Conservation (phyloP, 306 rosid genomes). For the Prunus davidiana region DNA sequence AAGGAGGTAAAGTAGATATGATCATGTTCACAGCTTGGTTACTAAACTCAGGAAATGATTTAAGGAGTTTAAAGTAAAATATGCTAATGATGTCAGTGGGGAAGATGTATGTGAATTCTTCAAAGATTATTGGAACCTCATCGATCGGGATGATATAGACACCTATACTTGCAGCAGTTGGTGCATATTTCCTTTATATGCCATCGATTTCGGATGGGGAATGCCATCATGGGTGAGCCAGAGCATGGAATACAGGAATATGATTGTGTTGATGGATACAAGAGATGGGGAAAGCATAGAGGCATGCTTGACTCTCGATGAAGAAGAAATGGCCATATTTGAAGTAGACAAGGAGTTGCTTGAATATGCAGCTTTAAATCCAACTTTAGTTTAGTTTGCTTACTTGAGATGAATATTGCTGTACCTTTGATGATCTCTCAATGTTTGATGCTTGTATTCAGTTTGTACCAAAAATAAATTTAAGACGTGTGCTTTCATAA, state of each 20-base stretch:
- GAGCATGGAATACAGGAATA: not conserved
- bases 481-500: no score
- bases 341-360: conserved; percentile 12
- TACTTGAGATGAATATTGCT: not conserved
- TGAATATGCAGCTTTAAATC: conserved; percentile 12
- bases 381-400: not conserved
- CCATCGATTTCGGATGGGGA: no score
- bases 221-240: conserved; percentile 17
- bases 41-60: no score
- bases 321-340: not conserved
- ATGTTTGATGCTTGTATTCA: no score
- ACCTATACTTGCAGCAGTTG: no score
- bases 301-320: not conserved
- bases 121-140: no score
- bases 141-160: no score
- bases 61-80: no score
- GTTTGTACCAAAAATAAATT: no score
- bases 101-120: no score
- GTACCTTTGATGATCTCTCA: not conserved
- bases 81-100: no score
- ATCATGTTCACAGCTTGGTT: not conserved
- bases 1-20: not conserved
- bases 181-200: no score
- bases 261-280: conserved; percentile 10
- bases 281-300: conserved; percentile 23